Percentiles rank a stretch among this genome's conserved stretches.
phyloP scores from a whole-genome alignment of 768 basidiomycete genomes.

The Infundibulicybe gibba region DNA sequence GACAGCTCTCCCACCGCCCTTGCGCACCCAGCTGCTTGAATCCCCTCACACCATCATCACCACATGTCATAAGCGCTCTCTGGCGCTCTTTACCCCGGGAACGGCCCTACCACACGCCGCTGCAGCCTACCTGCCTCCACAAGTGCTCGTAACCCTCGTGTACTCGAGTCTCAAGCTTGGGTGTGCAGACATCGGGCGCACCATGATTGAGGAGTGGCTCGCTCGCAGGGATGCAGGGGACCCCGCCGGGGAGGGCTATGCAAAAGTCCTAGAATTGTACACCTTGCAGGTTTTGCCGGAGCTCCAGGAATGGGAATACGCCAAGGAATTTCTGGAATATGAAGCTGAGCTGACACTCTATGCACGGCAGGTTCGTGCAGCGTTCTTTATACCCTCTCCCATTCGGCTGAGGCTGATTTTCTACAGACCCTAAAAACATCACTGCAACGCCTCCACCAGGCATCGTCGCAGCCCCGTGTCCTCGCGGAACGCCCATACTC shows the following conservation, averaged over 20 bases:
- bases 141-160: slow-evolving; percentile 66
- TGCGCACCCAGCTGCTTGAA: slow-evolving; percentile 50
- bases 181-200: slow-evolving; percentile 55
- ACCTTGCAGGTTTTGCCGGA: slow-evolving; percentile 69
- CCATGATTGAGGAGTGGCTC: slow-evolving; percentile 79
- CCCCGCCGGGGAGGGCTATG: slow-evolving; percentile 53
- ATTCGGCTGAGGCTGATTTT: slow-evolving; percentile 4
- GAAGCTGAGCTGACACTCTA: slow-evolving; percentile 58
- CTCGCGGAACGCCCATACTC: slow-evolving; percentile 35
- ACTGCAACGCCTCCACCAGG: slow-evolving; percentile 38
- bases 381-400: not conserved
- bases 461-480: slow-evolving; percentile 24
- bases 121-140: slow-evolving; percentile 62
- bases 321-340: slow-evolving; percentile 69
- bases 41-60: slow-evolving; percentile 58
- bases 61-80: slow-evolving; percentile 58
- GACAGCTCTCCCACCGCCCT: slow-evolving; percentile 43
- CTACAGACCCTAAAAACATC: slow-evolving; percentile 34
- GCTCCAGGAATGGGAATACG: slow-evolving; percentile 78
- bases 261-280: slow-evolving; percentile 75
- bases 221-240: slow-evolving; percentile 45
- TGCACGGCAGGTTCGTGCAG: slow-evolving; percentile 46
- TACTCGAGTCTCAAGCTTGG: slow-evolving; percentile 68
- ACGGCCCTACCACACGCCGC: slow-evolving; percentile 25
- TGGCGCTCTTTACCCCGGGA: slow-evolving; percentile 62